These are phyloP conservation scores for Mycena filopes DNA, from an alignment of 768 basidiomycete species.

Conservation along the genomic window DNA sequence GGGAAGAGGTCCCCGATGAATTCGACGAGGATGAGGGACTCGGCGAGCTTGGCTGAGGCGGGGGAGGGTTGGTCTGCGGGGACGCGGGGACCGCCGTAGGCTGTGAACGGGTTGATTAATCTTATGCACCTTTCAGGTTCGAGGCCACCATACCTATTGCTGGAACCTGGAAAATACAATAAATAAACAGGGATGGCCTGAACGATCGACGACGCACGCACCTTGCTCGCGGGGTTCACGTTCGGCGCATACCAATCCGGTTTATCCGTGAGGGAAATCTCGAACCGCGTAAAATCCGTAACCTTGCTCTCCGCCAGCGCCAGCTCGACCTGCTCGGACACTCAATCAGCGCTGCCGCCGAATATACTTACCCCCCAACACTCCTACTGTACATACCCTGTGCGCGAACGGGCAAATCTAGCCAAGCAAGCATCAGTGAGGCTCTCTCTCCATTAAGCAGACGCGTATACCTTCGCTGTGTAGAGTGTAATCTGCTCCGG, in stretches of 20 bases:
- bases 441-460: not conserved
- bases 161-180: not conserved
- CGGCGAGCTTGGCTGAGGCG: conserved; percentile 68
- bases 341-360: not conserved
- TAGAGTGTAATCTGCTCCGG: no score
- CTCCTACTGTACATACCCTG: no score
- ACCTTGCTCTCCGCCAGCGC: conserved; percentile 67
- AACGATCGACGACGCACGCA: conserved; percentile 35
- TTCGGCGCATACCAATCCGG: conserved; percentile 75
- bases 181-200: not conserved
- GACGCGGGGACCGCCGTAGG: conserved; percentile 70
- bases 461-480: conserved; percentile 54
- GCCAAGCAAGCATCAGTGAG: conserved; percentile 11
- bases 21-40: conserved; percentile 74
- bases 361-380: no score
- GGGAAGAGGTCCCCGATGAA: conserved; percentile 72
- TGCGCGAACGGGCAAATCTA: conserved; percentile 74
- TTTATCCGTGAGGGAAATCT: conserved; percentile 73
- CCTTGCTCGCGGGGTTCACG: conserved; percentile 77
- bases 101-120: no score
- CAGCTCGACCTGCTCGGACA: conserved; percentile 59
- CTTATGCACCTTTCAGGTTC: no score
- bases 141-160: conserved; percentile 18
- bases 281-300: conserved; percentile 58
- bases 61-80: conserved; percentile 66